These are phyloP conservation scores for Beauveria medogensis DNA, from an alignment of 2,329 filamentous ascomycete genomes.

Conservation along the genomic window DNA sequence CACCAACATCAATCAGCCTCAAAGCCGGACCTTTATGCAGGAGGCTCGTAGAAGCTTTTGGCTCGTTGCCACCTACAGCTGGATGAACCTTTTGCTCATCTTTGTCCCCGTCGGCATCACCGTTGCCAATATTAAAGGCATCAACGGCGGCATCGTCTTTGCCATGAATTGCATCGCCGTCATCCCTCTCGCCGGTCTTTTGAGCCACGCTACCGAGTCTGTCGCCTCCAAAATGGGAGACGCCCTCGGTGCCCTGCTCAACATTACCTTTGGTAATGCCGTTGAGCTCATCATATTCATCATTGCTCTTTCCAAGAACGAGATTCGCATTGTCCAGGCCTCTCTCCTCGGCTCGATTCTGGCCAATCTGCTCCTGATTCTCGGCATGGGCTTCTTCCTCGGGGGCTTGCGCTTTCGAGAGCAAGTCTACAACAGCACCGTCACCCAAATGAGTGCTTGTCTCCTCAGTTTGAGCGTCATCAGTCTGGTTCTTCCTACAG, in stretches of 20 bases:
- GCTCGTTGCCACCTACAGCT: conserved; percentile 61
- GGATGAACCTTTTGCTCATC: conserved; percentile 67
- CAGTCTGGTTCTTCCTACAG: conserved; percentile 80
- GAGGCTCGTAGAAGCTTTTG: conserved; percentile 43
- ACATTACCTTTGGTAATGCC: conserved; percentile 72
- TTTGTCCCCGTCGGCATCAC: conserved; percentile 74
- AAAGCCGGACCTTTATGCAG: conserved; percentile 35
- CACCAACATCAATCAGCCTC: conserved; percentile 21
- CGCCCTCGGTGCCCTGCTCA: conserved; percentile 63
- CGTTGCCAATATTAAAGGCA: conserved; percentile 43
- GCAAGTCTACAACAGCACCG: conserved; percentile 91
- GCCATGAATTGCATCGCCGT: conserved; percentile 69
- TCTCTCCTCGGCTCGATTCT: conserved; percentile 84
- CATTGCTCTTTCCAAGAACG: conserved; percentile 39
- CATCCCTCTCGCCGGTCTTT: conserved; percentile 62
- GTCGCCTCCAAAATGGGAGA: conserved; percentile 67
- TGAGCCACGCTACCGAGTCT: conserved; percentile 67
- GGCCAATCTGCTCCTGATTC: conserved; percentile 77
- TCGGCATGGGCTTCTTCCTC: conserved; percentile 86
- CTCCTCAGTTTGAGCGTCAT: conserved; percentile 84
- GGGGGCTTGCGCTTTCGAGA: conserved; percentile 82
- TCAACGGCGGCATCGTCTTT: conserved; percentile 57
- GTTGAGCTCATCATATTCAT: conserved; percentile 67
- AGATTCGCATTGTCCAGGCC: conserved; percentile 88
- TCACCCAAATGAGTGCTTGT: conserved; percentile 94